A percentile compares a stretch with the other conserved stretches of the same genome.
Evolutionary conservation across 176 grass and related monocot species (phyloP).

Genomic region (Hsuehochloa calcarea): DNA sequence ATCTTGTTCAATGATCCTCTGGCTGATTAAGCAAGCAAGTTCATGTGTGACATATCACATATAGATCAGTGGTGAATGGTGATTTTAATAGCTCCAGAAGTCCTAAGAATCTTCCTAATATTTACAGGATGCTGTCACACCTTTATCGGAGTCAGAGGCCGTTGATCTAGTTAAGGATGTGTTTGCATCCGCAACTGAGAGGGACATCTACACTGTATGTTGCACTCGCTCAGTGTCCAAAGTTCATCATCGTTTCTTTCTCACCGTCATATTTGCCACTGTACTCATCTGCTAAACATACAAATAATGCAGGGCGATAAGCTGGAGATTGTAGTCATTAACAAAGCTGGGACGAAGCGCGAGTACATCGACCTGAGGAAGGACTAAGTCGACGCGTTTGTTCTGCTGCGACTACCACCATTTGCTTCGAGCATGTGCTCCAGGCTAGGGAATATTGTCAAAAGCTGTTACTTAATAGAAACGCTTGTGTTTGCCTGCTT

Average conservation of each 20-base stretch:
- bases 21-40: neutral
- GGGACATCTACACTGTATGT: constrained; percentile 96
- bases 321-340: constrained; percentile 87
- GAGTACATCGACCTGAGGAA: constrained; percentile 96
- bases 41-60: neutral
- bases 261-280: neutral
- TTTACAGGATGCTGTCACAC: constrained; percentile 89
- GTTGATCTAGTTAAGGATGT: constrained; percentile 96
- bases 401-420: neutral
- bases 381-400: constrained; percentile 41
- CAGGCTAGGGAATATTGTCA: constrained; percentile 15
- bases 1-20: neutral
- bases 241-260: neutral
- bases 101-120: constrained; percentile 22
- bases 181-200: constrained; percentile 96
- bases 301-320: constrained; percentile 75
- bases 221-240: neutral
- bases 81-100: neutral
- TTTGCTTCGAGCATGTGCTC: constrained; percentile 5
- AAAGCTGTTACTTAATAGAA: constrained; percentile 24
- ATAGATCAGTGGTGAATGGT: neutral
- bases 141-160: constrained; percentile 79
- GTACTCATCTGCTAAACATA: constrained; percentile 18
- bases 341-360: constrained; percentile 64
- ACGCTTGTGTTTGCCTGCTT: constrained; percentile 27